Evolutionary conservation across 2,329 filamentous ascomycete species (phyloP), one percentile per base, ranked within the genome.

Genomic region (Diaporthe sp.): DNA sequence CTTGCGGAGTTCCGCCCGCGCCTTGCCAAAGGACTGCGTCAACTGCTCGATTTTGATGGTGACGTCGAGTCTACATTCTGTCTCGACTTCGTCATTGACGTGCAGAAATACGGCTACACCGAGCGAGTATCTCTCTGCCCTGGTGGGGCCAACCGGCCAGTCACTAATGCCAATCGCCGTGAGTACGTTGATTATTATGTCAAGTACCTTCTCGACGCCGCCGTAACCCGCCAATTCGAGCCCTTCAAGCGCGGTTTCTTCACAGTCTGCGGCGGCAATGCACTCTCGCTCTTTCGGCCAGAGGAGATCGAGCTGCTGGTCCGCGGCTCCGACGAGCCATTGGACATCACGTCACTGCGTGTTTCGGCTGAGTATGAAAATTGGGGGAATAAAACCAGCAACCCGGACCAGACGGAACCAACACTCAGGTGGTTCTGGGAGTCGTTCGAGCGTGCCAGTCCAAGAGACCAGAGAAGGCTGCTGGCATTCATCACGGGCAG

Each of bases 211-310:
- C 90, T 98, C 15, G 95, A 98, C 79, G 92, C 88, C 9, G 90
- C 94, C 0, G 93, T 98, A 1, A 86, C 90, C 51, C 90, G 94
- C 53, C 95, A 98, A 80, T 98, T 97, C 77, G 95, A 97, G 81
- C 95, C 96, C 0, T 98, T 98, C 87, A 97, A 97, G 81, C 91
- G 95, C 71, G 96, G 96, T 0, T 98, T 98, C 83, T 98, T 95
- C 82, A 97, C 94, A 0, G 94, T 98, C 37, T 97, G 95, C 80
- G 94, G 93, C 47, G 94, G 95, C 47, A 97, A 97, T 80, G 95
- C 96, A 0, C 87, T 98, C 47, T 94, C 93, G 1, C 88, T 98
- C 2, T 98, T 98, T 82, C 91, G 94, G 22, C 93, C 96, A 0
- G 95, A 98, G 81, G 96, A 98, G 82, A 97, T 98, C 76, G 96